These are phyloP conservation scores for Monascus ruber DNA, from an alignment of 2,329 filamentous ascomycete species.

Conservation along the genomic window DNA sequence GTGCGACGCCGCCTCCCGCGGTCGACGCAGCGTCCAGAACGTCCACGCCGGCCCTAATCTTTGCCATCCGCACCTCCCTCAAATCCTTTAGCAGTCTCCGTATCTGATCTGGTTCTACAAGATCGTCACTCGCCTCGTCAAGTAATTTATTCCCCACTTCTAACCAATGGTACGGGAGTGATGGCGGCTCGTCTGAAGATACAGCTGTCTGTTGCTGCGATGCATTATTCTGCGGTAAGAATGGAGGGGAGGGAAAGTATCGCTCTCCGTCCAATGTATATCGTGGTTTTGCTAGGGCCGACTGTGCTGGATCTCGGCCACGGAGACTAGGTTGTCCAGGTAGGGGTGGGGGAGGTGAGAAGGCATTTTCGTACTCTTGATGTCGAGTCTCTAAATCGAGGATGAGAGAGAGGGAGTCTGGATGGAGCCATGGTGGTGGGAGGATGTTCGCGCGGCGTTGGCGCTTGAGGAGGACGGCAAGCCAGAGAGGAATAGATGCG, in stretches of 20 bases:
- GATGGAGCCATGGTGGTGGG: slow-evolving; percentile 77
- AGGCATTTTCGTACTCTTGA: slow-evolving; percentile 49
- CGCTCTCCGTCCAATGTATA: slow-evolving; percentile 29
- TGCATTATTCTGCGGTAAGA: slow-evolving; percentile 63
- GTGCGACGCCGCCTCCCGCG: slow-evolving; percentile 54
- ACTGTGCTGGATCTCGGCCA: slow-evolving; percentile 11
- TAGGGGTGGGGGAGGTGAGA: slow-evolving; percentile 65
- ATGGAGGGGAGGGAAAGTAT: slow-evolving; percentile 54
- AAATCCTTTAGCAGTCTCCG: slow-evolving; percentile 67
- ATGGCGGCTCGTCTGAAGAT: slow-evolving; percentile 24
- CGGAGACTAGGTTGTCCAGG: slow-evolving; percentile 32
- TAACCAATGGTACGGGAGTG: slow-evolving; percentile 87
- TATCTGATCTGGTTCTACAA: slow-evolving; percentile 61
- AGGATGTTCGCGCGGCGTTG: slow-evolving; percentile 89
- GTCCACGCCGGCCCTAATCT: slow-evolving; percentile 66
- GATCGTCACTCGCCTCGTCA: slow-evolving; percentile 72
- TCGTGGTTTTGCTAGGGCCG: slow-evolving; percentile 13
- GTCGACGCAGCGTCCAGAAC: slow-evolving; percentile 47
- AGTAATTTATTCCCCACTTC: slow-evolving; percentile 82
- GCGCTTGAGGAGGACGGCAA: slow-evolving; percentile 86
- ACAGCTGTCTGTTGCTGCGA: slow-evolving; percentile 46
- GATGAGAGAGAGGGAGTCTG: slow-evolving; percentile 62
- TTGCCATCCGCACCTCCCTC: slow-evolving; percentile 77
- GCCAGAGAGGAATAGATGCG: slow-evolving; percentile 75
- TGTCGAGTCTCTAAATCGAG: slow-evolving; percentile 69